Evolutionary conservation across 345 rosid species (phyloP).

Genomic region (Linum tenue): DNA sequence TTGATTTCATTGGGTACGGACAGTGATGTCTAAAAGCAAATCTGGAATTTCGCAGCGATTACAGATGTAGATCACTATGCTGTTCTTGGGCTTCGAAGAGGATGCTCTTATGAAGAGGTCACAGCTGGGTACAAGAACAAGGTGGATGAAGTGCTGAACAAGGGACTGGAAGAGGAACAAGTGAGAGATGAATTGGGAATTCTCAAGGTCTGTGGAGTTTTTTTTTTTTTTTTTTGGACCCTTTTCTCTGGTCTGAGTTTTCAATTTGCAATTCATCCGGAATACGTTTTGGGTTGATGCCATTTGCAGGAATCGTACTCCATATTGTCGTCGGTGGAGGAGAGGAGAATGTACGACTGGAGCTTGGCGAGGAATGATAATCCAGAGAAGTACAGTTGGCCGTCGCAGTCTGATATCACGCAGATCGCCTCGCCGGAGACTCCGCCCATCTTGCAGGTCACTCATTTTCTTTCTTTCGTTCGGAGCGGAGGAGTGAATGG

Average conservation of each 20-base stretch:
- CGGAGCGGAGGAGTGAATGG: neutral
- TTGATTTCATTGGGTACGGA: conserved; percentile 14
- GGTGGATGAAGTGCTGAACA: conserved; percentile 39
- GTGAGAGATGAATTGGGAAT: conserved; percentile 37
- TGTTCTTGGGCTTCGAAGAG: conserved; percentile 47
- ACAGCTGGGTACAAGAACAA: conserved; percentile 37
- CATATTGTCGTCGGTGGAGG: conserved; percentile 53
- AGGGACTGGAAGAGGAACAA: conserved; percentile 50
- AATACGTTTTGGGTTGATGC: neutral
- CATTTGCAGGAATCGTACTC: conserved; percentile 52
- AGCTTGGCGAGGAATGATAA: conserved; percentile 59
- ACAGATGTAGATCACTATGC: conserved; percentile 83
- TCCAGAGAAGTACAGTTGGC: conserved; percentile 65
- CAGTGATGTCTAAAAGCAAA: neutral
- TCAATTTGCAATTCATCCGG: too few relatives aligned
- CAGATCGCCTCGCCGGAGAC: conserved; percentile 24
- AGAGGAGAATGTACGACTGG: conserved; percentile 90
- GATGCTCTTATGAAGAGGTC: conserved; percentile 59
- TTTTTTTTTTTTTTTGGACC: neutral
- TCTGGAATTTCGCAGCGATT: conserved; percentile 64
- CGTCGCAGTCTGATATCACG: conserved; percentile 53
- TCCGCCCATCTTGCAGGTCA: conserved; percentile 15
- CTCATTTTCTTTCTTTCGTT: neutral
- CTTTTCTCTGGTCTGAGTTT: neutral
- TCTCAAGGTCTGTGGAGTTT: conserved; percentile 37